Percentiles rank a stretch among this genome's conserved stretches.
Conservation (phyloP, 176 grass and related monocot species). For the Cenchrus fungigraminus region DNA sequence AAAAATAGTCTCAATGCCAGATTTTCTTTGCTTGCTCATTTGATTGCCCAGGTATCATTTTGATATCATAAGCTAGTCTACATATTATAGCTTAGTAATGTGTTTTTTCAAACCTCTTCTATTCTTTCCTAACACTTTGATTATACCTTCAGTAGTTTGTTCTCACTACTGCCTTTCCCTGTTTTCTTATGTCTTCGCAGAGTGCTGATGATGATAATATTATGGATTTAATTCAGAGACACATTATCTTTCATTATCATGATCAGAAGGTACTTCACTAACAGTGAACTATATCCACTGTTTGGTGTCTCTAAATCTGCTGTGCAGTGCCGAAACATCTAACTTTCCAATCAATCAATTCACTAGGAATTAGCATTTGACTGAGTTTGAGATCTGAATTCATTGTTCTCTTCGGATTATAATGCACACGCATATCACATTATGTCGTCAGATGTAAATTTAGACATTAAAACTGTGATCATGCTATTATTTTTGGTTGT, state of each 20-base stretch:
- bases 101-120: background rate
- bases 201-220: constrained; percentile 71
- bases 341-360: constrained; percentile 1
- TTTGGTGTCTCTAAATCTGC: constrained; percentile 20
- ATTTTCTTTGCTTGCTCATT: constrained; percentile 82
- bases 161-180: constrained; percentile 30
- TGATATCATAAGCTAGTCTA: constrained; percentile 30
- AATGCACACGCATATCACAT: background rate
- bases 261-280: constrained; percentile 73
- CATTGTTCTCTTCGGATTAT: background rate
- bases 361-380: background rate
- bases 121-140: constrained; percentile 32
- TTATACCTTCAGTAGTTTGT: constrained; percentile 11
- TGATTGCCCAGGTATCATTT: constrained; percentile 84
- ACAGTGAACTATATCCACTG: constrained; percentile 10
- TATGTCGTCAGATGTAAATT: constrained; percentile 1
- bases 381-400: background rate
- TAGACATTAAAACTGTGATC: background rate
- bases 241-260: constrained; percentile 72
- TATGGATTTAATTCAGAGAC: constrained; percentile 77
- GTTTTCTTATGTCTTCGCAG: constrained; percentile 56
- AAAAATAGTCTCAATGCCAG: constrained; percentile 51
- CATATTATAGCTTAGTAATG: constrained; percentile 7
- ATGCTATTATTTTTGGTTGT: background rate
- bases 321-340: background rate